A percentile compares a stretch with the other conserved stretches of the same genome.
phyloP scores from a whole-genome alignment of 2,329 filamentous ascomycete genomes.

The Harringtonia lauricola region DNA sequence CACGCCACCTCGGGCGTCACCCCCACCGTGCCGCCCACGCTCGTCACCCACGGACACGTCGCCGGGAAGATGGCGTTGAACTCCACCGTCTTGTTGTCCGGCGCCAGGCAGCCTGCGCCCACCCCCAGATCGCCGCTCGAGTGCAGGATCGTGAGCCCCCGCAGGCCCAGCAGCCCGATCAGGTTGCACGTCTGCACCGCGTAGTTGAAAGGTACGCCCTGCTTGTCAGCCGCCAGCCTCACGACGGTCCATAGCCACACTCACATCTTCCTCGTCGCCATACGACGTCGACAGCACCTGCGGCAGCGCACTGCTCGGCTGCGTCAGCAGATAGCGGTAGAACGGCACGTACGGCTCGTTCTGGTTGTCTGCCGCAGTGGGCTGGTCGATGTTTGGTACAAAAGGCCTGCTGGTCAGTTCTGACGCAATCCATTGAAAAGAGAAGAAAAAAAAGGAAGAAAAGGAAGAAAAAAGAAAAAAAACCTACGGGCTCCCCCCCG shows the following conservation, averaged over 20 bases:
- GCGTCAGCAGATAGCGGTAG: conserved; percentile 45
- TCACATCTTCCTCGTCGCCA: conserved; percentile 46
- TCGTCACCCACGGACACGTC: conserved; percentile 48
- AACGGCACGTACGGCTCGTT: conserved; percentile 61
- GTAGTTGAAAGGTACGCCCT: conserved; percentile 48
- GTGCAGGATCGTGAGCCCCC: conserved; percentile 57
- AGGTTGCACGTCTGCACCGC: conserved; percentile 39
- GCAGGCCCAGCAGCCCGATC: conserved; percentile 53
- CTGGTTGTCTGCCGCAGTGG: conserved; percentile 25
- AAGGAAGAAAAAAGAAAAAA: conserved; percentile 18
- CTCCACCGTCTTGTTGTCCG: conserved; percentile 15
- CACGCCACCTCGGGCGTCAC: conserved; percentile 39
- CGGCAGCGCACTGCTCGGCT: conserved; percentile 44
- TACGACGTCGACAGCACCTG: conserved; percentile 60
- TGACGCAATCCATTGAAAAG: neutral
- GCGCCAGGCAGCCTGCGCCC: conserved; percentile 15
- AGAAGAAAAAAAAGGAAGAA: conserved; percentile 20
- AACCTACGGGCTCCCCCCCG: conserved; percentile 16
- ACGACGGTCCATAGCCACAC: neutral
- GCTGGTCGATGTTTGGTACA: conserved; percentile 17
- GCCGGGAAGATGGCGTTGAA: conserved; percentile 32
- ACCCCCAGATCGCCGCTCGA: conserved; percentile 45
- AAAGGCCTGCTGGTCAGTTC: conserved; percentile 14
- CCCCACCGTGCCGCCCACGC: conserved; percentile 45
- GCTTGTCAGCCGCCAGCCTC: conserved; percentile 15